Evolutionary conservation across 768 basidiomycete genomes (phyloP), one percentile per base, ranked within the genome.

Genomic region (Wakefieldia striispora): DNA sequence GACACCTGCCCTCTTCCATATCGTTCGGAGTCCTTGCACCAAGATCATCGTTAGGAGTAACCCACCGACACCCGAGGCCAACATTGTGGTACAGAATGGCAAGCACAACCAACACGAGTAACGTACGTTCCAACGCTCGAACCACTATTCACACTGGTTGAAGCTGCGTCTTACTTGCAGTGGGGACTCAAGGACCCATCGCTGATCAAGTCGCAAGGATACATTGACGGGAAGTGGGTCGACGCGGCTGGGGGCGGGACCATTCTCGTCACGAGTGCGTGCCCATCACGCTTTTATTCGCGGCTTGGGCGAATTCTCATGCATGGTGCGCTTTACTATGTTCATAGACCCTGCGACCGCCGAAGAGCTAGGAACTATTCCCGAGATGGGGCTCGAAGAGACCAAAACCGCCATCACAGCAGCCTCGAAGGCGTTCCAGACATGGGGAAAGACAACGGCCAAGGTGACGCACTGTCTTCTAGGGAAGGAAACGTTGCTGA

Each of bases 381-480:
- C 94, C 4, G 95, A 98, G 63, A 90, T 97, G 86, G 88, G 86
- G 10, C 63, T 90, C 38, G 76, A 76, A 23, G 93, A 97, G 69
- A 89, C 91, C 10, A 83, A 84, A 58, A 74, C 82, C 55, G 97
- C 95, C 23, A 93, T 98, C 53, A 73, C 81, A 17, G 88, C 88
- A 12, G 97, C 97, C 10, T 70, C 74, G 6, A 80, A 74, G 41
- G 91, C 95, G 0, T 92, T 97, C 70, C 79, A 82, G 57, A 76
- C 81, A 1, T 99, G 92, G 92, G 82, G 88, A 56, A 83, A 75
- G 62, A 95, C 93, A 24, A 90, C 91, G 1, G 87, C 90, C 20
- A 94, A 91, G 75, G 90, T 91, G 31, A 70, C 14, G 13, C 33
- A 57, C 20, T 27, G 5, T 43, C 36, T 23, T 13, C 5, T 24